Base-by-base conservation (phyloP, 768 basidiomycete species). In the Lepiota brunneoincarnata region DNA sequence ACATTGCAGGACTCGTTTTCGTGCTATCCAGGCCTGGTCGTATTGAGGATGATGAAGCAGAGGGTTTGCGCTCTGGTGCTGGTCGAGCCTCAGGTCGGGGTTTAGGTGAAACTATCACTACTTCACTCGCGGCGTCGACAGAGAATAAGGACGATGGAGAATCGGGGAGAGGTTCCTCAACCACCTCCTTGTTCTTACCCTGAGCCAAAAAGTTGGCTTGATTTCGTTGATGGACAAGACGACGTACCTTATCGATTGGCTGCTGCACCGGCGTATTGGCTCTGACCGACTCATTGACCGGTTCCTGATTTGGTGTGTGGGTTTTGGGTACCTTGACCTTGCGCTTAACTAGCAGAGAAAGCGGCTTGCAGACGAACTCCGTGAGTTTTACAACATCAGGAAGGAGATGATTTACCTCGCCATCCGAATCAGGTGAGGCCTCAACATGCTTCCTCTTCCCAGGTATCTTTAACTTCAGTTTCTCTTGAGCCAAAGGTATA, bases 101-200 rank as follows among this genome's bases (percentile, higher is more conserved):
- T n/a, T 28, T 44, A n/a, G 45, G 20, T n/a, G 18, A 21, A 14
- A 20, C 11, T n/a, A 37, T 24, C 4, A 31, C 37, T n/a, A 41
- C 52, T 26, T 56, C 52, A 31, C 58, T 54, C 9, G 45, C 44
- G 38, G 53, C 51, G 2, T 58, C 55, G 12, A 35, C 26, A 4
- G 53, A 54, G 18, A 54, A 54, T 14, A 54, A 23, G 4, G 55
- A 56, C 11, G 55, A 50, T 11, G 55, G 55, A 15, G 55, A 56
- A 38, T 49, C 55, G 3, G 49, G 49, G 7, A 18, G 49, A 45
- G 20, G 11, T 37, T 50, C 41, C 37, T 45, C 55, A 12, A 21
- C 55, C 10, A 37, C 48, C 23, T 46, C 49, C 24, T 46, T 51
- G 15, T 44, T 20, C 38, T 56, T 56, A 3, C 49, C 55, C 55